Evolutionary conservation across 2,329 filamentous ascomycete species (phyloP).

Genomic region (Diaporthe ampelina): DNA sequence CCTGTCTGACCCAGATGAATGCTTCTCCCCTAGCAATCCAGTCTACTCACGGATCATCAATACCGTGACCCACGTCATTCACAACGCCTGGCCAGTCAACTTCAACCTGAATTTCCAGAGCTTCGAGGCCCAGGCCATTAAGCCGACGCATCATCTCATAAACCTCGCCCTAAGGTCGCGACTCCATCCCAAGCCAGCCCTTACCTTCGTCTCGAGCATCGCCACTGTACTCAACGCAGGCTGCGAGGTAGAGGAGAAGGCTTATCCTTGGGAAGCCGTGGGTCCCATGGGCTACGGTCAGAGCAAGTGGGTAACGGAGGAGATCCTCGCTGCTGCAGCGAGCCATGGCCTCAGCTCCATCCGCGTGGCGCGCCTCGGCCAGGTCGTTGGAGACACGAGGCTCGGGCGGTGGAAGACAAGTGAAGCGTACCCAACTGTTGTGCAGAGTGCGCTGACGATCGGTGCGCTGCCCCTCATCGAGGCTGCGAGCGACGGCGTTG

Average conservation of each 20-base stretch:
- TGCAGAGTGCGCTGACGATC: constrained; percentile 26
- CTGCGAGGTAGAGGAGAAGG: constrained; percentile 42
- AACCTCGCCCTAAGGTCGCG: constrained; percentile 44
- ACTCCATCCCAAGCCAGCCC: constrained; percentile 36
- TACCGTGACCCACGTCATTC: background rate
- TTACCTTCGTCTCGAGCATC: constrained; percentile 31
- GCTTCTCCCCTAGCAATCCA: background rate
- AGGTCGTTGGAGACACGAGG: constrained; percentile 49
- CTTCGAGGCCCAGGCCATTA: constrained; percentile 56
- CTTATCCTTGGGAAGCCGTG: constrained; percentile 46
- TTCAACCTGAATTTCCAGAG: constrained; percentile 31
- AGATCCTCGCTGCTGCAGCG: constrained; percentile 47
- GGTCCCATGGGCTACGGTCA: constrained; percentile 51
- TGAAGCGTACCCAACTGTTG: constrained; percentile 29
- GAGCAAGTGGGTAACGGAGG: constrained; percentile 56
- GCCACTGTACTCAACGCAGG: background rate
- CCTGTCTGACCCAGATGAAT: background rate
- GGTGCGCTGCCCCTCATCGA: constrained; percentile 28
- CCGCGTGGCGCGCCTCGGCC: constrained; percentile 53
- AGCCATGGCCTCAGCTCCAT: constrained; percentile 46
- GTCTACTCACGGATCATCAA: background rate
- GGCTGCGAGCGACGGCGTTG: background rate
- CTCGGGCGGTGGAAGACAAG: constrained; percentile 27
- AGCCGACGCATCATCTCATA: constrained; percentile 54
- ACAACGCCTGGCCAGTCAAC: constrained; percentile 34